Percentiles rank a stretch among this genome's conserved stretches.
These are phyloP conservation scores for Ochetophila trinervis DNA, from an alignment of 306 rosid genomes.

Conservation along the genomic window DNA sequence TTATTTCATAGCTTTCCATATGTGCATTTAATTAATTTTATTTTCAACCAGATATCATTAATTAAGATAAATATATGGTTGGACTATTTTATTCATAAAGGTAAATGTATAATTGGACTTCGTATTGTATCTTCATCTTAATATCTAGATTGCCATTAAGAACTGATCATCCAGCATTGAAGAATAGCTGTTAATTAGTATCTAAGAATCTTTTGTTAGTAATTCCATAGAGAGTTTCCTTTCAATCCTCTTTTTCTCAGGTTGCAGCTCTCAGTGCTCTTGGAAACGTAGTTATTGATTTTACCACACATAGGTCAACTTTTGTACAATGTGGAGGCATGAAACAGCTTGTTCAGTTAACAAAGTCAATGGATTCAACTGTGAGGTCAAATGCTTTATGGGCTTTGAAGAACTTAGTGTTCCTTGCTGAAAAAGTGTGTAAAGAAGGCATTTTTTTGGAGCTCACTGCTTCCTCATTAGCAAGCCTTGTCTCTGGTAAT, in stretches of 20 bases:
- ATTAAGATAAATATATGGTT: slow-evolving; percentile 1
- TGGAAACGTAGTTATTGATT: slow-evolving; percentile 82
- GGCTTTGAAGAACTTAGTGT: slow-evolving; percentile 86
- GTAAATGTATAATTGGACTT: background rate
- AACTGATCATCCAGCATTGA: too few relatives aligned
- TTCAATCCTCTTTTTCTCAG: slow-evolving; percentile 44
- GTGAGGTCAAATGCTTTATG: slow-evolving; percentile 72
- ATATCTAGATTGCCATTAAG: background rate
- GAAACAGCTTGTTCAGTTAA: slow-evolving; percentile 73
- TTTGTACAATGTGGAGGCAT: slow-evolving; percentile 73
- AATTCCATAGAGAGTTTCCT: background rate
- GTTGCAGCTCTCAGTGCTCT: slow-evolving; percentile 82
- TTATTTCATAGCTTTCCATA: background rate
- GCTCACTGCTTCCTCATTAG: slow-evolving; percentile 68
- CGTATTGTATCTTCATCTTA: background rate
- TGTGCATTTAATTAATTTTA: background rate
- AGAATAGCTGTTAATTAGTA: too few relatives aligned
- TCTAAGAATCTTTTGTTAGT: background rate
- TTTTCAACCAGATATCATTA: background rate
- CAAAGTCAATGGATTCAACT: slow-evolving; percentile 82
- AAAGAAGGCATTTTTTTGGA: slow-evolving; percentile 62
- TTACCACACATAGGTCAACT: slow-evolving; percentile 48
- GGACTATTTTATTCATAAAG: background rate
- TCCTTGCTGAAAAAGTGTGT: slow-evolving; percentile 65
- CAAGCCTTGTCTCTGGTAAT: slow-evolving; percentile 78